These are phyloP conservation scores for Nelumbo lutea DNA, from an alignment of 164 flowering plant species.

Conservation along the genomic window DNA sequence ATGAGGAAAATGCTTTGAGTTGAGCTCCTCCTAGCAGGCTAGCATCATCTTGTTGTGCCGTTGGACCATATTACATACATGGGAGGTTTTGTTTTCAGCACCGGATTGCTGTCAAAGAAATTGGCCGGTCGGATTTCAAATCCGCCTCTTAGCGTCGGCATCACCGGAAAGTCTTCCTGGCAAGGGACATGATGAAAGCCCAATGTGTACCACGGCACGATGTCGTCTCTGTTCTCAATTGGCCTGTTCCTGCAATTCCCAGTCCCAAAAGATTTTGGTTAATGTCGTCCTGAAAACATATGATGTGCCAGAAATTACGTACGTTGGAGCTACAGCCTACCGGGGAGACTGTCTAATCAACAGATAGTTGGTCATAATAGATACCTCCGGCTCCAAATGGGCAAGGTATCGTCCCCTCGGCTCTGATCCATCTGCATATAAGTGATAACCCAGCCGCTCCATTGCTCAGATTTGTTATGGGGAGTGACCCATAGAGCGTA, in stretches of 20 bases:
- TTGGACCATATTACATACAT: neutral
- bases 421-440: constrained; percentile 33
- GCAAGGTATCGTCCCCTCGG: constrained; percentile 41
- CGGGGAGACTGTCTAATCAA: too few species aligned
- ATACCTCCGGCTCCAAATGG: constrained; percentile 23
- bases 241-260: constrained; percentile 19
- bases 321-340: too few species aligned
- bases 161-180: constrained; percentile 30
- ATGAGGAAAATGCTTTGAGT: too few species aligned
- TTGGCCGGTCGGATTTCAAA: constrained; percentile 39
- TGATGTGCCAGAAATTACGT: too few species aligned
- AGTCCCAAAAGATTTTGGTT: neutral
- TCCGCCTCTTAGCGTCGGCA: constrained; percentile 30
- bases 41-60: too few species aligned
- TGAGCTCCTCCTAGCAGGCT: too few species aligned
- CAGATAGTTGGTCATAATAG: neutral
- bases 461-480: constrained; percentile 40
- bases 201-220: constrained; percentile 27
- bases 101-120: constrained; percentile 42
- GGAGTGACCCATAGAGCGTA: constrained; percentile 45
- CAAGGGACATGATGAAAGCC: constrained; percentile 3
- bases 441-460: too few species aligned
- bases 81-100: constrained; percentile 17
- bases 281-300: too few species aligned
- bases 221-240: constrained; percentile 22